Base-by-base conservation (phyloP, 225 moss, liverwort and hornwort genomes). In the Bryoerythrophyllum caledonicum region DNA sequence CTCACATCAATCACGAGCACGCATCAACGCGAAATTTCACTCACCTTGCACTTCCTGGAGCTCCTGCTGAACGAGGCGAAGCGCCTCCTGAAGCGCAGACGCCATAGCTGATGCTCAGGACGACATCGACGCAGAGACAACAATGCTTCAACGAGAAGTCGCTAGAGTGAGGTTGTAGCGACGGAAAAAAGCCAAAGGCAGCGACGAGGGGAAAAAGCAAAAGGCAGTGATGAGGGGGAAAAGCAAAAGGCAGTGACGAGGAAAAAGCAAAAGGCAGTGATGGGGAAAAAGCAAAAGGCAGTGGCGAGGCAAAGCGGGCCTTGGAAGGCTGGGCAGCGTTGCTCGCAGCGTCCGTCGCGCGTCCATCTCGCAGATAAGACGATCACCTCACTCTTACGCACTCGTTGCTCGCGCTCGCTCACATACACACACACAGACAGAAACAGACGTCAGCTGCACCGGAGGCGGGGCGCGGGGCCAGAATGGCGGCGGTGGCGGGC, bases 41-140 rank as follows among this genome's bases (percentile, higher is more conserved):
- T 1, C 5, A 32, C 32, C 32, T 32, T 32, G 32, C 32, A 40
- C 40, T 8, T 10, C 40, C 8, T 10, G 40, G 8, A 40, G 91
- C 73, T 96, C 96, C 28, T 86, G 85, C 40, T 94, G 81, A 72
- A 96, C 91, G n/a, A 96, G 77, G 34, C 88, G 90, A 72, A 97
- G 83, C 72, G 90, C 86, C 86, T 94, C 85, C 78, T 83, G 81
- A 62, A 91, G 65, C 82, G 91, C 91, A 60, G 86, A 81, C 34
- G 91, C 86, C 94, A 95, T 94, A 27, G 11, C 21, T 11, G 8
- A 72, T 14, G 27, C 25, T 78, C 51, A 41, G 15, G 24, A 0
- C 27, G 38, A 53, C 16, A 52, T 6, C 24, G 53, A 23, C 12
- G 23, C 15, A 14, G 10, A 0, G n/a, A 14, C 48, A 2, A 38